Evolutionary conservation across 2,329 filamentous ascomycete species (phyloP).

Genomic region (Paraphaeosphaeria minitans): DNA sequence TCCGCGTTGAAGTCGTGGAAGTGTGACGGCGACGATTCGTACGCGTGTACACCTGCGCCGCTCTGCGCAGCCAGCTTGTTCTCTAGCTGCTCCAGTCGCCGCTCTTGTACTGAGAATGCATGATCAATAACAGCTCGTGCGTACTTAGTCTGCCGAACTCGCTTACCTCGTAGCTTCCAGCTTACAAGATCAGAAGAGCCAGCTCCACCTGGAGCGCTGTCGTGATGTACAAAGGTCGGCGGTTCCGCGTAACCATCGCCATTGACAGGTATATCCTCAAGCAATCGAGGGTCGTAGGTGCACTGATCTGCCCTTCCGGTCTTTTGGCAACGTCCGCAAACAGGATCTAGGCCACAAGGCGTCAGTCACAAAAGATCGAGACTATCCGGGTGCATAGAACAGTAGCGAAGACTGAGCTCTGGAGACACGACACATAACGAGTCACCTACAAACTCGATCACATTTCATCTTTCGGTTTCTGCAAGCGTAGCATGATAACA

Average conservation of each 20-base stretch:
- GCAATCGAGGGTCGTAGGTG: slow-evolving; percentile 46
- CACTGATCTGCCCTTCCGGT: slow-evolving; percentile 51
- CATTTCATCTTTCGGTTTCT: slow-evolving; percentile 55
- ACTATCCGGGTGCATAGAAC: neutral
- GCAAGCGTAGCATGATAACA: slow-evolving; percentile 55
- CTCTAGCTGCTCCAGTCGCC: slow-evolving; percentile 39
- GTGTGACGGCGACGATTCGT: slow-evolving; percentile 17
- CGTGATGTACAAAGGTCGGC: slow-evolving; percentile 12
- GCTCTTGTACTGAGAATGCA: slow-evolving; percentile 28
- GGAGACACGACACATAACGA: neutral
- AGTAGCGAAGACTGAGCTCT: neutral
- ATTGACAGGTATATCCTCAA: slow-evolving; percentile 36
- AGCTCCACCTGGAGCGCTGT: slow-evolving; percentile 10
- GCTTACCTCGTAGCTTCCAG: slow-evolving; percentile 29
- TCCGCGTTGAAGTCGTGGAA: slow-evolving; percentile 18
- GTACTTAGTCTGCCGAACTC: neutral
- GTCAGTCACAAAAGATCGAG: neutral
- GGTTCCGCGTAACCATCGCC: slow-evolving; percentile 30
- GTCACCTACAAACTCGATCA: slow-evolving; percentile 43
- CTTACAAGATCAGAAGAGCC: slow-evolving; percentile 26
- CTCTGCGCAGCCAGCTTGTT: slow-evolving; percentile 32
- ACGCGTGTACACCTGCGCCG: slow-evolving; percentile 16
- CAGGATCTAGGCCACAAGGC: slow-evolving; percentile 33
- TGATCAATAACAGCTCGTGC: neutral
- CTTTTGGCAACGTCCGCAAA: slow-evolving; percentile 52